Evolutionary conservation across 495 filamentous ascomycete genomes (phyloP).

Genomic region (Oidiodendron maius): DNA sequence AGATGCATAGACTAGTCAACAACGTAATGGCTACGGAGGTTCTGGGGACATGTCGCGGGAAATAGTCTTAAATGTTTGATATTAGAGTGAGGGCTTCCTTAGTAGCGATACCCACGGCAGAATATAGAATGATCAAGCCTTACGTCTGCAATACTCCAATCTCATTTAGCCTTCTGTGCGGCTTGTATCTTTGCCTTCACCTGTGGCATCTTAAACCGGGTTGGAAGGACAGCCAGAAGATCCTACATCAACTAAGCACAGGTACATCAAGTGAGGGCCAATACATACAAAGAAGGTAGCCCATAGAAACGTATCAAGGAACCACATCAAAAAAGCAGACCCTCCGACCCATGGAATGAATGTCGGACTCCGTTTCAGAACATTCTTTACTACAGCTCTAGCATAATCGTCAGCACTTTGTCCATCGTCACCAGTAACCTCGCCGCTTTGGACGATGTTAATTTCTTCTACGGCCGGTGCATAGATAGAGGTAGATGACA

Average conservation of each 20-base stretch:
- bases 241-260: conserved; percentile 7
- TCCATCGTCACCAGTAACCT: conserved; percentile 4
- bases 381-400: conserved; percentile 25
- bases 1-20: too few species aligned
- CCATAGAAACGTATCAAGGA: conserved; percentile 24
- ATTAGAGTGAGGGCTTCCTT: too few species aligned
- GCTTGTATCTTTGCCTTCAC: conserved; percentile 1
- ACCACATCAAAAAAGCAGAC: conserved; percentile 14
- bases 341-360: conserved; percentile 27
- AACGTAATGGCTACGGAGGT: too few species aligned
- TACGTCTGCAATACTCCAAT: too few species aligned
- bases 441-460: conserved; percentile 2
- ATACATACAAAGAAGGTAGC: conserved; percentile 22
- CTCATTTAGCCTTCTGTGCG: conserved; percentile 5
- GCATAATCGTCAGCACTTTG: conserved; percentile 26
- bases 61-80: neutral
- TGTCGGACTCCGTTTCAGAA: conserved; percentile 22
- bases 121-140: too few species aligned
- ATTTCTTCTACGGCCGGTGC: conserved; percentile 15
- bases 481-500: conserved; percentile 24
- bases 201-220: neutral
- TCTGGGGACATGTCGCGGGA: too few species aligned
- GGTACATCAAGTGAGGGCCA: neutral
- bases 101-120: too few species aligned
- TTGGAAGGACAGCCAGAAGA: neutral